Percentiles rank a stretch among this genome's conserved stretches.
phyloP scores from a whole-genome alignment of 768 basidiomycete genomes.

The Boletus tylopilopsis region DNA sequence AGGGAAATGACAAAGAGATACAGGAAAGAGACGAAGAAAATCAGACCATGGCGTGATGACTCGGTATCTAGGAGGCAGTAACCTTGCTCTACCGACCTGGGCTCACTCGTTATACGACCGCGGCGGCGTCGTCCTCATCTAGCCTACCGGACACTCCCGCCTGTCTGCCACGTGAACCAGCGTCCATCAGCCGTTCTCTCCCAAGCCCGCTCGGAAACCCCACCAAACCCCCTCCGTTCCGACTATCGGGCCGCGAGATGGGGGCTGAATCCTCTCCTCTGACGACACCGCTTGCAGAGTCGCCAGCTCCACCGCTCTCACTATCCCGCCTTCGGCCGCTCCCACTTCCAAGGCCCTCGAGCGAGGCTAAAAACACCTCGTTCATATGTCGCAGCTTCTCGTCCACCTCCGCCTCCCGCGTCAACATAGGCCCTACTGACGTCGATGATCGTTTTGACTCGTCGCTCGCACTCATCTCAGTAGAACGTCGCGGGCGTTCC shows the following conservation, averaged over 20 bases:
- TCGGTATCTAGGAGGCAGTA: background rate
- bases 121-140: conserved; percentile 28
- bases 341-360: conserved; percentile 53
- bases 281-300: conserved; percentile 6
- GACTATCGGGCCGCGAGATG: conserved; percentile 10
- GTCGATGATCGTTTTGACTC: conserved; percentile 23
- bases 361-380: conserved; percentile 58
- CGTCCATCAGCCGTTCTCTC: conserved; percentile 21
- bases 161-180: conserved; percentile 24
- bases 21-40: background rate
- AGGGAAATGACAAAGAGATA: background rate
- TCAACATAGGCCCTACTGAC: conserved; percentile 51
- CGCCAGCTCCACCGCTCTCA: conserved; percentile 9
- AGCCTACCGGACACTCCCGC: conserved; percentile 37
- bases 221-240: conserved; percentile 1
- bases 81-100: too few relatives aligned
- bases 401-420: conserved; percentile 64
- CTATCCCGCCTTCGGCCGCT: conserved; percentile 27
- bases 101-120: conserved; percentile 8
- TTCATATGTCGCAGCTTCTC: conserved; percentile 64
- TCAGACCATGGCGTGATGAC: background rate
- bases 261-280: conserved; percentile 6
- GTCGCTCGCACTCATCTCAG: conserved; percentile 17
- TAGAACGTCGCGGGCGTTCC: conserved; percentile 16
- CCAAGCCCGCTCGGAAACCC: conserved; percentile 15